Percentiles rank a stretch among this genome's conserved stretches.
These are phyloP conservation scores for Elaeis guineensis DNA, from an alignment of 176 grass and related monocot species.

Conservation along the genomic window DNA sequence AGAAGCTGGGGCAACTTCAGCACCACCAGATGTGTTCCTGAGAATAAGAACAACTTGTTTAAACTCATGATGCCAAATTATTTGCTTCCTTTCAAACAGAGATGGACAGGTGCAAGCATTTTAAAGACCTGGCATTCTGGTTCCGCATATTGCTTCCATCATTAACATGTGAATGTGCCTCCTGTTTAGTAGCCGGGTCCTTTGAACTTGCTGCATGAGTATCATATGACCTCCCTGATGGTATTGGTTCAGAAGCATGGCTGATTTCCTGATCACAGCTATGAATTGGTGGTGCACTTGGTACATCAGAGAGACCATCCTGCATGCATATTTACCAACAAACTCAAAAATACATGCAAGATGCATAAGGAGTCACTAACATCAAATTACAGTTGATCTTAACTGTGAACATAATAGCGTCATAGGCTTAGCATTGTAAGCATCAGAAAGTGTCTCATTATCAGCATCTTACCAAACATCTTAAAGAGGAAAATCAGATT, in stretches of 20 bases:
- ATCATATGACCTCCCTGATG: constrained; percentile 9
- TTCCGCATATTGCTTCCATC: constrained; percentile 27
- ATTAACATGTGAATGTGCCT: constrained; percentile 23
- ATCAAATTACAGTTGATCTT: too few species aligned
- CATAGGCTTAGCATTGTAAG: too few species aligned
- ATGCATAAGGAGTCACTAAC: too few species aligned
- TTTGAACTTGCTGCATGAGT: constrained; percentile 22
- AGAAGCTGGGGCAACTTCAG: constrained; percentile 46
- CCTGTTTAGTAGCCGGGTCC: constrained; percentile 28
- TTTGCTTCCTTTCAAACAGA: constrained; percentile 6
- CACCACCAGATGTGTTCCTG: constrained; percentile 31
- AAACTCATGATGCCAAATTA: constrained; percentile 18
- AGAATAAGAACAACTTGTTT: constrained; percentile 14
- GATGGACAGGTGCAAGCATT: constrained; percentile 6
- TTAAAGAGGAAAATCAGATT: too few species aligned
- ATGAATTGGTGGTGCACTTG: constrained; percentile 92
- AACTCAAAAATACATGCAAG: too few species aligned
- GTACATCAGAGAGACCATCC: constrained; percentile 55
- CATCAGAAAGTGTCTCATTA: too few species aligned
- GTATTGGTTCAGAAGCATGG: constrained; percentile 27
- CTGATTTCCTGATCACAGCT: constrained; percentile 54
- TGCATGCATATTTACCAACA: constrained; percentile 19
- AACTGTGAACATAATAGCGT: too few species aligned
- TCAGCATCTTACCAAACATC: too few species aligned
- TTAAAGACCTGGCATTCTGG: constrained; percentile 51